Evolutionary conservation across 768 basidiomycete species (phyloP).

Genomic region (Chlorophyllum brunneum): DNA sequence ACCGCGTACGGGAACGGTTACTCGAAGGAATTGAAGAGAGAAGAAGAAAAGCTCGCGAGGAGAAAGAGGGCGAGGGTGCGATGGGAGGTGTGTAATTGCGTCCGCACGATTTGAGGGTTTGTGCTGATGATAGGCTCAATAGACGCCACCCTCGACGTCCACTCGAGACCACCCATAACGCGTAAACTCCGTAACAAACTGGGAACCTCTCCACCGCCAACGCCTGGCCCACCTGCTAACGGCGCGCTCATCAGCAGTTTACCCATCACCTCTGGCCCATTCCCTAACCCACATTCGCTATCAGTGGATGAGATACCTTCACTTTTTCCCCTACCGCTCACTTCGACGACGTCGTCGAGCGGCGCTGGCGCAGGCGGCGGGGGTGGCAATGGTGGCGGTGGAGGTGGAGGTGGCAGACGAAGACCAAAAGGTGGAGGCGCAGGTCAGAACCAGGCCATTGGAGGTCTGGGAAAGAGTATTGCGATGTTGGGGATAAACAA

Average conservation of each 20-base stretch:
- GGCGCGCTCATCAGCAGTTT: constrained; percentile 34
- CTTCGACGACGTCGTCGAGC: constrained; percentile 18
- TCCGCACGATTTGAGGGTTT: constrained; percentile 7
- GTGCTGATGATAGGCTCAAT: constrained; percentile 12
- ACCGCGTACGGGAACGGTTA: constrained; percentile 70
- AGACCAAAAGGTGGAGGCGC: constrained; percentile 52
- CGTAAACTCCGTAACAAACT: constrained; percentile 82
- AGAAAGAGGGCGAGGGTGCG: constrained; percentile 87
- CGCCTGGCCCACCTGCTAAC: constrained; percentile 50
- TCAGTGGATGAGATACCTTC: constrained; percentile 85
- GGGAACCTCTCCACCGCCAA: constrained; percentile 74
- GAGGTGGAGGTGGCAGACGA: constrained; percentile 32
- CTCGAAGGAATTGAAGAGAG: constrained; percentile 85
- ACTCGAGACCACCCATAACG: constrained; percentile 76
- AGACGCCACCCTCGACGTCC: constrained; percentile 74
- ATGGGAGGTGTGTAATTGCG: constrained; percentile 48
- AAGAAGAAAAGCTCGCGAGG: constrained; percentile 72
- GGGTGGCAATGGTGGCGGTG: constrained; percentile 19
- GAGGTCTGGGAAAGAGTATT: constrained; percentile 74
- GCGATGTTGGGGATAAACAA: constrained; percentile 51
- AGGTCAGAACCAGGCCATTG: constrained; percentile 54
- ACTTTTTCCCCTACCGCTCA: constrained; percentile 37
- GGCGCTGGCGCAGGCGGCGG: constrained; percentile 15
- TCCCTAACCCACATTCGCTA: constrained; percentile 81
- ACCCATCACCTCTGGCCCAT: constrained; percentile 64